A percentile compares a stretch with the other conserved stretches of the same genome.
These are phyloP conservation scores for Coniochaeta prunicola DNA, from an alignment of 2,329 filamentous ascomycete species.

Conservation along the genomic window DNA sequence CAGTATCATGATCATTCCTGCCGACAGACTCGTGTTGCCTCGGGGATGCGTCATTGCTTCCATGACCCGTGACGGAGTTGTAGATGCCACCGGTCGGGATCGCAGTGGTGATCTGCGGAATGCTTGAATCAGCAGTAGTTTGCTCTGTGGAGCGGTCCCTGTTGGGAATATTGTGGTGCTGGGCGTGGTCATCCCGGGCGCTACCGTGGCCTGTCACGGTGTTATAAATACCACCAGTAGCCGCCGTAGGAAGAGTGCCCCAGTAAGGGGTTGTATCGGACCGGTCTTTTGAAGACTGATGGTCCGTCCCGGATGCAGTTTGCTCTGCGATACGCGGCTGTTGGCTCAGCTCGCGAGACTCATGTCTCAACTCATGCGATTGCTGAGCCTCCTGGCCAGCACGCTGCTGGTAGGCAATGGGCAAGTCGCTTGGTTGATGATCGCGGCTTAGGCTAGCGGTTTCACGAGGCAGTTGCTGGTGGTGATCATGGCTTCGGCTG, in stretches of 20 bases:
- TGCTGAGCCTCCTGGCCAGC: neutral
- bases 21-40: slow-evolving; percentile 5
- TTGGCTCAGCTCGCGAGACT: neutral
- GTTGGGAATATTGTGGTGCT: slow-evolving; percentile 10
- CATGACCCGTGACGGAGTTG: slow-evolving; percentile 12
- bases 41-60: slow-evolving; percentile 12
- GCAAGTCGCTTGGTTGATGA: neutral
- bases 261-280: slow-evolving; percentile 10
- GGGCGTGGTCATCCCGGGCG: slow-evolving; percentile 11
- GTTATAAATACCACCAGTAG: slow-evolving; percentile 13
- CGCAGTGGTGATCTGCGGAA: neutral
- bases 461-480: neutral
- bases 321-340: neutral
- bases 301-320: neutral
- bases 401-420: neutral
- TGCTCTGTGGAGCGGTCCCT: neutral
- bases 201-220: slow-evolving; percentile 15
- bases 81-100: slow-evolving; percentile 9
- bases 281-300: neutral
- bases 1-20: neutral
- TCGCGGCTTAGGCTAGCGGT: neutral
- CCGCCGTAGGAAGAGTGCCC: slow-evolving; percentile 11
- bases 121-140: neutral
- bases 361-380: neutral
- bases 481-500: neutral